These are phyloP conservation scores for Chalaropsis thielavioides DNA, from an alignment of 2,329 filamentous ascomycete species.

Conservation along the genomic window DNA sequence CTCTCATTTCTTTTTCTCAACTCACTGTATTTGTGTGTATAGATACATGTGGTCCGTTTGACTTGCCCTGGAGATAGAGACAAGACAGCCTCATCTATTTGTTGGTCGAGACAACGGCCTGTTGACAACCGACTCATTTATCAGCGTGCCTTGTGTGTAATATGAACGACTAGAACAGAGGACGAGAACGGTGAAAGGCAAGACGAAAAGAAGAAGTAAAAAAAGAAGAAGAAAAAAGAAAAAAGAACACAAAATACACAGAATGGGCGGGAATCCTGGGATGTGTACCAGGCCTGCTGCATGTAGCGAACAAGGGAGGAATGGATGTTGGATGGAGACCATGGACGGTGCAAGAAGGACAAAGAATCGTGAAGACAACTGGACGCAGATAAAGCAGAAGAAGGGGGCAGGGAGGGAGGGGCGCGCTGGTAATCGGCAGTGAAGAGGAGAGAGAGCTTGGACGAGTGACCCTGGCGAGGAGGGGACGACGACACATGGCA, in stretches of 20 bases:
- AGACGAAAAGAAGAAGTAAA: not conserved
- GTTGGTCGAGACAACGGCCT: not conserved
- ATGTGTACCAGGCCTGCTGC: too few species aligned
- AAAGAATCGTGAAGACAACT: not conserved
- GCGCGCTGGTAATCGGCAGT: too few species aligned
- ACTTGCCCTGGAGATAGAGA: not conserved
- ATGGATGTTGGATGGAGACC: not conserved
- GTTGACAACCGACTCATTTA: not conserved
- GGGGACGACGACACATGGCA: too few species aligned
- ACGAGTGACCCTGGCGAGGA: too few species aligned
- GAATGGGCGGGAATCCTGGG: too few species aligned
- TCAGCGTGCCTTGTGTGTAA: not conserved
- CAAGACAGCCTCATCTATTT: not conserved
- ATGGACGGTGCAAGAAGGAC: not conserved
- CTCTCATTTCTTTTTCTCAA: not conserved
- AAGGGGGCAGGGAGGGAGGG: too few species aligned
- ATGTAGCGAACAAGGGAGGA: not conserved
- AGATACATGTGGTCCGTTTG: not conserved
- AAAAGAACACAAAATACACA: too few species aligned
- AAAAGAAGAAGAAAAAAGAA: not conserved
- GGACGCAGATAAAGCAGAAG: not conserved
- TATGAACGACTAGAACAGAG: too few species aligned
- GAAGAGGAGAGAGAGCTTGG: too few species aligned
- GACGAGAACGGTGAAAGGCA: not conserved
- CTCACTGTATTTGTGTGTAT: not conserved